Percentiles rank a stretch among this genome's conserved stretches.
These are phyloP conservation scores for Warburgia ugandensis DNA, from an alignment of 164 flowering plant genomes.

Conservation along the genomic window DNA sequence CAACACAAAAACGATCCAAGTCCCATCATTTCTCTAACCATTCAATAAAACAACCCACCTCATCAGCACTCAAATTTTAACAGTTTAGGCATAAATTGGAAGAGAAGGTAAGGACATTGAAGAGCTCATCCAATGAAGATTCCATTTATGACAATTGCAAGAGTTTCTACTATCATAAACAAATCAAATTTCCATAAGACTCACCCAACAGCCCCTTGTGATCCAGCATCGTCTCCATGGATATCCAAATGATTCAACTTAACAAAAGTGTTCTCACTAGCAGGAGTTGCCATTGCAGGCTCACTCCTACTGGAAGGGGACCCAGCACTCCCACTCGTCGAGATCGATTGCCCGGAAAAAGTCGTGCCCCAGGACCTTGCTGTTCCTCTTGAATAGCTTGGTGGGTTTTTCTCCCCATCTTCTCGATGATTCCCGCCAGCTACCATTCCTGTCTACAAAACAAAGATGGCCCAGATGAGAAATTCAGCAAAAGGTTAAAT, in stretches of 20 bases:
- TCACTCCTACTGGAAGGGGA: constrained; percentile 79
- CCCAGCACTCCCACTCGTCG: constrained; percentile 87
- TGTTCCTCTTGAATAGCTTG: constrained; percentile 29
- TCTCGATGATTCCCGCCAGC: constrained; percentile 23
- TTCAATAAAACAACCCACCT: neutral
- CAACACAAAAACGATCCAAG: too few relatives aligned
- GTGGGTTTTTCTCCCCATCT: constrained; percentile 41
- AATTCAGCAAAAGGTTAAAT: too few relatives aligned
- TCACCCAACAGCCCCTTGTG: constrained; percentile 54
- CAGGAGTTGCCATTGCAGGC: constrained; percentile 57
- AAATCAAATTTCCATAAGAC: constrained; percentile 10
- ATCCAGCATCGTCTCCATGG: constrained; percentile 69
- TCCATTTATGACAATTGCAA: too few relatives aligned
- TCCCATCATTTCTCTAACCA: neutral
- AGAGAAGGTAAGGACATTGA: neutral
- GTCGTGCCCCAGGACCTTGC: constrained; percentile 61
- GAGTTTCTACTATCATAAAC: neutral
- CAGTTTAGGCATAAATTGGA: neutral
- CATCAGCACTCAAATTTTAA: neutral
- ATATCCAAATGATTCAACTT: constrained; percentile 63
- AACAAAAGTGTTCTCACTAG: constrained; percentile 47
- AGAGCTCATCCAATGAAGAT: neutral
- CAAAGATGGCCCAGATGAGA: too few relatives aligned
- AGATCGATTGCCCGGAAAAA: constrained; percentile 72
- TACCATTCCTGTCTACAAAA: too few relatives aligned